Conservation (phyloP, 345 rosid genomes). For the Eucalyptus pauciflora region DNA sequence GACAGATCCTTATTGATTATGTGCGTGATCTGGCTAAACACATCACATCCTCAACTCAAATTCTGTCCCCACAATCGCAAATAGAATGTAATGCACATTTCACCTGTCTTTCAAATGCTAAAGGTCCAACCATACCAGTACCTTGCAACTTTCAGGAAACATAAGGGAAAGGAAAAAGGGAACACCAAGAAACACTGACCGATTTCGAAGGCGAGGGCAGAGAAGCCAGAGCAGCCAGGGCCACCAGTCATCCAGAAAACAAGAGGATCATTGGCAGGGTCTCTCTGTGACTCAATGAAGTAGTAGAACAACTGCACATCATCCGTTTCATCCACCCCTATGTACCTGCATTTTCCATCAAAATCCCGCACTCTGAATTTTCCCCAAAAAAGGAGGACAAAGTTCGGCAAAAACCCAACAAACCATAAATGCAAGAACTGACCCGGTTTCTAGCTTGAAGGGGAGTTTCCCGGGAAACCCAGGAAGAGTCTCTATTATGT, state of each 20-base stretch:
- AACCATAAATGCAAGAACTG: not conserved
- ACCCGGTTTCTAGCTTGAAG: slow-evolving; percentile 17
- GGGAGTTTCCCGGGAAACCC: slow-evolving; percentile 6
- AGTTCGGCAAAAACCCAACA: too few species aligned
- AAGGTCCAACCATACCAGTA: not conserved
- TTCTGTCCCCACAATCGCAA: not conserved
- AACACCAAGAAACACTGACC: slow-evolving; percentile 3
- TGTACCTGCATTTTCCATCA: slow-evolving; percentile 3
- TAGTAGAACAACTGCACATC: slow-evolving; percentile 27
- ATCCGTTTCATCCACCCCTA: slow-evolving; percentile 13
- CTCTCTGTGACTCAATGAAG: slow-evolving; percentile 25
- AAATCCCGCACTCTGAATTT: not conserved
- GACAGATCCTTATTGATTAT: not conserved
- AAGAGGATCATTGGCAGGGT: slow-evolving; percentile 16
- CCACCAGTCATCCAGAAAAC: slow-evolving; percentile 33
- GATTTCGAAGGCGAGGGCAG: slow-evolving; percentile 22
- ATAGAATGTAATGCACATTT: not conserved
- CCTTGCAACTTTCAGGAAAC: not conserved
- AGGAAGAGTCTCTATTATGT: slow-evolving; percentile 1
- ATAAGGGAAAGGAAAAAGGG: not conserved
- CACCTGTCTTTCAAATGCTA: not conserved
- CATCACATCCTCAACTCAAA: not conserved
- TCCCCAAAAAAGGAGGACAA: not conserved
- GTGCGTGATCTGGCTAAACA: not conserved
- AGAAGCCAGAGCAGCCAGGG: slow-evolving; percentile 34